Percentiles rank a stretch among this genome's conserved stretches.
These are phyloP conservation scores for Gautieria morchelliformis DNA, from an alignment of 768 basidiomycete species.

Conservation along the genomic window DNA sequence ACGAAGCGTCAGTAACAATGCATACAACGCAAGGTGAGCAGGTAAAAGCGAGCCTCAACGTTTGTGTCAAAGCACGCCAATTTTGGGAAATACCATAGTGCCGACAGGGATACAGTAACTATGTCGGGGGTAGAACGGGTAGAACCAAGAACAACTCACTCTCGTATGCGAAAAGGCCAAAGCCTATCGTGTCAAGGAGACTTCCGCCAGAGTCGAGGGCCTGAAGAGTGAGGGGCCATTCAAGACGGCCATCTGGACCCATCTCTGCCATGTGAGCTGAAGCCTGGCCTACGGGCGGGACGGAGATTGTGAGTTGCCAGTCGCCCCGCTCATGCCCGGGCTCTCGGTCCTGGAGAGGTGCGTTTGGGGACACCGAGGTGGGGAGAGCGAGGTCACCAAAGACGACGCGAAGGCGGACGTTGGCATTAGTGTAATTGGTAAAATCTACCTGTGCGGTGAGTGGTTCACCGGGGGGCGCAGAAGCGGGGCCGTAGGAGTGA, in stretches of 20 bases:
- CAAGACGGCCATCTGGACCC: neutral
- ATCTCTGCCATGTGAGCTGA: slow-evolving; percentile 31
- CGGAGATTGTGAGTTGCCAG: slow-evolving; percentile 59
- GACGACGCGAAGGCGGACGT: slow-evolving; percentile 64
- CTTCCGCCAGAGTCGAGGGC: slow-evolving; percentile 36
- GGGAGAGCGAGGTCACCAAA: slow-evolving; percentile 58
- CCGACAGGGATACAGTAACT: neutral
- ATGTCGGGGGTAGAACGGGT: neutral
- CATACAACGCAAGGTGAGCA: too few relatives aligned
- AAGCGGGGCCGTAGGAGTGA: slow-evolving; percentile 50
- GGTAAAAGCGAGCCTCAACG: too few relatives aligned
- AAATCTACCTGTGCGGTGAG: slow-evolving; percentile 60
- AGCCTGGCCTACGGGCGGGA: slow-evolving; percentile 43
- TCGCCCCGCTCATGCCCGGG: slow-evolving; percentile 23
- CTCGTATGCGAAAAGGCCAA: slow-evolving; percentile 60
- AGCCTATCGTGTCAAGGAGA: slow-evolving; percentile 54
- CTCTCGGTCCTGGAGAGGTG: slow-evolving; percentile 25
- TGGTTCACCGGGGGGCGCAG: slow-evolving; percentile 53
- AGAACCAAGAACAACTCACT: slow-evolving; percentile 22
- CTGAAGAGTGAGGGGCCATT: slow-evolving; percentile 45
- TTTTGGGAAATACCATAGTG: neutral
- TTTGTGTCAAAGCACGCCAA: neutral
- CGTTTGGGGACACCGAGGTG: slow-evolving; percentile 53
- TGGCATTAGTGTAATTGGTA: slow-evolving; percentile 31
- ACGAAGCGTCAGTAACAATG: too few relatives aligned